A percentile compares a stretch with the other conserved stretches of the same genome.
Evolutionary conservation across 345 rosid species (phyloP).

Genomic region (Alliaria petiolata): DNA sequence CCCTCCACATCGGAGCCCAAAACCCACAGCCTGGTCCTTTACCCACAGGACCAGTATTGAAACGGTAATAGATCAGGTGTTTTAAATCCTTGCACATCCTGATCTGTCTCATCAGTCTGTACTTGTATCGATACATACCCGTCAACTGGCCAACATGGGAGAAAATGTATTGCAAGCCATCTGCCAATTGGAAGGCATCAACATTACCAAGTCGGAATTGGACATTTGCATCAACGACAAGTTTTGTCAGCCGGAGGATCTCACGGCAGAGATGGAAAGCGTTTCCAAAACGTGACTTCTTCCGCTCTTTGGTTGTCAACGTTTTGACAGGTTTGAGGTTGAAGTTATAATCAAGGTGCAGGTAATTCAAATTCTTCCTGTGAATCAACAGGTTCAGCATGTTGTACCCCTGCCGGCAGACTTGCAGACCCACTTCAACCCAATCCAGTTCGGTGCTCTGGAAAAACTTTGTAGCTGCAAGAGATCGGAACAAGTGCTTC

Average conservation of each 20-base stretch:
- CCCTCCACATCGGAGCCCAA: constrained; percentile 99
- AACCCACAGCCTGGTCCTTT: constrained; percentile 99
- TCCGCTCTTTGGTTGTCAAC: constrained; percentile 94
- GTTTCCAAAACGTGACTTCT: constrained; percentile 96
- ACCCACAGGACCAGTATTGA: constrained; percentile 98
- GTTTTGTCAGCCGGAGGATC: constrained; percentile 87
- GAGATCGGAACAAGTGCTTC: constrained; percentile 94
- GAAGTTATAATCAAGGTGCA: constrained; percentile 95
- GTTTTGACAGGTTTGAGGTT: constrained; percentile 98
- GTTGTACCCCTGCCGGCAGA: constrained; percentile 97
- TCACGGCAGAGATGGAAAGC: constrained; percentile 99
- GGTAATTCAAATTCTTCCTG: constrained; percentile 88
- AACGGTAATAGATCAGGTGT: constrained; percentile 92
- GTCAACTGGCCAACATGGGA: constrained; percentile 99
- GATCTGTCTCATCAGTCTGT: constrained; percentile 94
- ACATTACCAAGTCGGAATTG: constrained; percentile 96
- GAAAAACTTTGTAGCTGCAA: constrained; percentile 96
- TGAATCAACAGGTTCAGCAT: constrained; percentile 96
- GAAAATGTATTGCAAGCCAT: constrained; percentile 91
- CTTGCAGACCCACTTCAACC: constrained; percentile 99
- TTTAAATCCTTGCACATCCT: constrained; percentile 98
- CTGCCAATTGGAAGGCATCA: constrained; percentile 97
- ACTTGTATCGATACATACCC: constrained; percentile 98
- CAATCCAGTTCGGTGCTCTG: constrained; percentile 98
- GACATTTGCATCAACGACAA: constrained; percentile 97